These are phyloP conservation scores for Chamaecrista fasciculata DNA, from an alignment of 306 rosid species.

Conservation along the genomic window DNA sequence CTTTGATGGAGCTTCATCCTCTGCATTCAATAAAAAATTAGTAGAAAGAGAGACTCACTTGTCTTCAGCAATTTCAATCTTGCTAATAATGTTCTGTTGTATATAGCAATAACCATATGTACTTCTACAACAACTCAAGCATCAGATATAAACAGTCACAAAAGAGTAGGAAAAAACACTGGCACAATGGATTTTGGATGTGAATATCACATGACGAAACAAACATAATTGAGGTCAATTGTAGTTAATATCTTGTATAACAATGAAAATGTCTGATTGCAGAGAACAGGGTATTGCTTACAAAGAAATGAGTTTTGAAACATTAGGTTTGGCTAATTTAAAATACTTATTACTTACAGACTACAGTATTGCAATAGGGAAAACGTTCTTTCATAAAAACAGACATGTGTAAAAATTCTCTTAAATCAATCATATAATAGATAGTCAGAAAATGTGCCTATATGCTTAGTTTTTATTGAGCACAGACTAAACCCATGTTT, in stretches of 20 bases:
- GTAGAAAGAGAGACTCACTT: constrained; percentile 25
- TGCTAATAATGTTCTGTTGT: background rate
- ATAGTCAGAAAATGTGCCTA: background rate
- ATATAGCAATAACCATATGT: background rate
- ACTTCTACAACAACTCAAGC: background rate
- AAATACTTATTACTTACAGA: background rate
- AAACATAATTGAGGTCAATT: background rate
- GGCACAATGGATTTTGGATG: background rate
- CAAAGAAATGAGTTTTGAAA: background rate
- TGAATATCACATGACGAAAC: background rate
- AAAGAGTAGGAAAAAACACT: background rate
- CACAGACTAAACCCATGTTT: background rate
- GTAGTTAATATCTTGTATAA: background rate
- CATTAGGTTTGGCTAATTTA: background rate
- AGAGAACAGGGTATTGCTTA: background rate
- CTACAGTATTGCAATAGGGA: background rate
- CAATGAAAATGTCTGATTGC: background rate
- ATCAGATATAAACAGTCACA: background rate
- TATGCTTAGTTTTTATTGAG: background rate
- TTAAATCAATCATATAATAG: background rate
- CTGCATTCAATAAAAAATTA: constrained; percentile 41
- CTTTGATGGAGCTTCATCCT: constrained; percentile 72
- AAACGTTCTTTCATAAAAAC: no score
- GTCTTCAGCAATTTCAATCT: constrained; percentile 2
- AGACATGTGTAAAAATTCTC: no score